Percentiles rank a stretch among this genome's conserved stretches.
These are phyloP conservation scores for Pseudonitzschia pungens DNA, from an alignment of 108 stramenopile genomes.

Conservation along the genomic window DNA sequence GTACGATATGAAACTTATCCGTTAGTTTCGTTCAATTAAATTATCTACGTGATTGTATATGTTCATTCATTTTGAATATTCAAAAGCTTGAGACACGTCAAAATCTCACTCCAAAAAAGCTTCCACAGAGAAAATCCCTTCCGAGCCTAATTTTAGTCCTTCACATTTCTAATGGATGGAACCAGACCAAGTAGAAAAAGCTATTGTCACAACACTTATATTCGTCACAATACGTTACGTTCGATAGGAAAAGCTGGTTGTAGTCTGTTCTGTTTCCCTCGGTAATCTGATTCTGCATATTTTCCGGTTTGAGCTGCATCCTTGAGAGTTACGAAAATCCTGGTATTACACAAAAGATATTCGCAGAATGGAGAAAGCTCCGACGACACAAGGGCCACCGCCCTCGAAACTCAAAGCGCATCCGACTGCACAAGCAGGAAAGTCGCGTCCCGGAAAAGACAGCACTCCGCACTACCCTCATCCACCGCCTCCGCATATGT, in stretches of 20 bases:
- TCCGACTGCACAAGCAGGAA: neutral
- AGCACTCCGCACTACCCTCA: constrained; percentile 33
- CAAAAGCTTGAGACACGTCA: neutral
- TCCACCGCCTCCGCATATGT: constrained; percentile 45
- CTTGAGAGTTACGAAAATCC: neutral
- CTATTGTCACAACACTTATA: neutral
- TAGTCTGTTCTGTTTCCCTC: neutral
- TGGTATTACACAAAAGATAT: neutral
- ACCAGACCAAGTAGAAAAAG: neutral
- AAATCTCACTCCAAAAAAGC: neutral
- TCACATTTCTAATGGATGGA: constrained; percentile 3
- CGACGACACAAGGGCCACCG: constrained; percentile 1
- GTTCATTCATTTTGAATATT: constrained; percentile 4
- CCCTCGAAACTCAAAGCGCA: neutral
- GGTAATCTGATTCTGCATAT: neutral
- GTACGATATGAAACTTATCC: neutral
- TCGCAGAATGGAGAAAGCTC: constrained; percentile 1
- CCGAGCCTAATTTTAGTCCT: neutral
- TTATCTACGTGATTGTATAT: constrained; percentile 5
- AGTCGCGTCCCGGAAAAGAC: constrained; percentile 14
- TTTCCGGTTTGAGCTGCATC: neutral
- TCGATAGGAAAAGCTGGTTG: neutral
- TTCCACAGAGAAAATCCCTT: neutral
- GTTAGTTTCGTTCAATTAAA: neutral
- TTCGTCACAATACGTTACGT: neutral